Evolutionary conservation across 2,329 filamentous ascomycete species (phyloP).

Genomic region (Tolypocladium guangdongense): DNA sequence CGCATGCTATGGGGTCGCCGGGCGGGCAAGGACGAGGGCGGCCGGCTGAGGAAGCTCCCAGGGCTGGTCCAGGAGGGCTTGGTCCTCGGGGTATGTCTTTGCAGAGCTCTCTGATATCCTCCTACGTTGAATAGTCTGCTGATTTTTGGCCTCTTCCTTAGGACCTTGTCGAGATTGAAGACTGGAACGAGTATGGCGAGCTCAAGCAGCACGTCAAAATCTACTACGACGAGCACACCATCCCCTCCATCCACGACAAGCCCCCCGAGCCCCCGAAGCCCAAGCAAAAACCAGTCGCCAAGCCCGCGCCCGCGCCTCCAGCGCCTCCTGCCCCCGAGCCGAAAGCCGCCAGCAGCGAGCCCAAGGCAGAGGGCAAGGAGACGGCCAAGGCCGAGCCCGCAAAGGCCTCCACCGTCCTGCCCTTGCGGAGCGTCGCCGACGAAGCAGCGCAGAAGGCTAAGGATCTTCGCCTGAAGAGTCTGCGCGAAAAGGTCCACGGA

Average conservation of each 20-base stretch:
- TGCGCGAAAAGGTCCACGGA: slow-evolving; percentile 45
- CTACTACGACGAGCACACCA: slow-evolving; percentile 51
- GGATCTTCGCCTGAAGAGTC: slow-evolving; percentile 40
- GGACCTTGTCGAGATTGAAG: slow-evolving; percentile 91
- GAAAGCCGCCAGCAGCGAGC: slow-evolving; percentile 7
- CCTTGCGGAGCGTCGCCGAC: slow-evolving; percentile 46
- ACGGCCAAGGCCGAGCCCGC: slow-evolving; percentile 11
- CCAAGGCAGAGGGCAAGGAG: slow-evolving; percentile 1
- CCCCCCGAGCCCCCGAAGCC: slow-evolving; percentile 29
- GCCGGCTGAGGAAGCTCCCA: slow-evolving; percentile 66
- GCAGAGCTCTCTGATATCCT: background rate
- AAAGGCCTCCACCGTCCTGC: slow-evolving; percentile 23
- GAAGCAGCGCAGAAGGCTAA: slow-evolving; percentile 57
- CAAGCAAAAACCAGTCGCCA: slow-evolving; percentile 11
- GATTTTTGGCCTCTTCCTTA: slow-evolving; percentile 22
- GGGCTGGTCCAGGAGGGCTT: slow-evolving; percentile 78
- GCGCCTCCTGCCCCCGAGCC: slow-evolving; percentile 12
- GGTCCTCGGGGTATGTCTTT: slow-evolving; percentile 65
- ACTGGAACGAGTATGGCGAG: slow-evolving; percentile 99
- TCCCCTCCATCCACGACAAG: slow-evolving; percentile 42
- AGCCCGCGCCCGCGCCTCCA: slow-evolving; percentile 10
- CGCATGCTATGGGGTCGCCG: slow-evolving; percentile 81
- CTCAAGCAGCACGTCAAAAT: slow-evolving; percentile 74
- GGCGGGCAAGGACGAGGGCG: slow-evolving; percentile 56
- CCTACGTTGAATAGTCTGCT: background rate